phyloP scores from a whole-genome alignment of 2,329 filamentous ascomycete genomes.

The Colletotrichum theobromicola region DNA sequence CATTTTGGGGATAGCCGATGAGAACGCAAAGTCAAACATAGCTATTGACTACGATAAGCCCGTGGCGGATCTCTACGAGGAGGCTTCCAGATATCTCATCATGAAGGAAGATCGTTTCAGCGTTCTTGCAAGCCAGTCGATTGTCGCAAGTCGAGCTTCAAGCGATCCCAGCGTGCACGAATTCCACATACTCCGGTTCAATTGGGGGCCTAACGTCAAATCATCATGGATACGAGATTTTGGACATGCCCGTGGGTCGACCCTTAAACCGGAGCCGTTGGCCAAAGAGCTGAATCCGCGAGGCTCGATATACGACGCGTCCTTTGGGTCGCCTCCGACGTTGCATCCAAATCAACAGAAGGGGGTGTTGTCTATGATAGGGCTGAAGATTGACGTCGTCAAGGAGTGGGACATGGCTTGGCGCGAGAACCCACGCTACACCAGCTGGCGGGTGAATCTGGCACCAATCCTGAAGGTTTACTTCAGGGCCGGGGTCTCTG shows the following conservation, averaged over 20 bases:
- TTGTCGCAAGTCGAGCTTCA: neutral
- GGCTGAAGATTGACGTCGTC: neutral
- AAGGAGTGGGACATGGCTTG: neutral
- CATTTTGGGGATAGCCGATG: no score
- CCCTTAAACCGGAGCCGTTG: neutral
- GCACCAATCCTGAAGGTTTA: neutral
- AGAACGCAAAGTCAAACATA: no score
- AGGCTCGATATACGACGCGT: neutral
- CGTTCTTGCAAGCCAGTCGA: neutral
- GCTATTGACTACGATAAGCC: neutral
- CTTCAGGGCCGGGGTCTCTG: neutral
- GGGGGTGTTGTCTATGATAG: neutral
- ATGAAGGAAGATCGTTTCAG: neutral
- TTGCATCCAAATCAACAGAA: neutral
- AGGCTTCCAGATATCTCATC: neutral
- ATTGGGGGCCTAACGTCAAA: neutral
- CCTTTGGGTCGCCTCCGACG: neutral
- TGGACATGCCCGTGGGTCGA: neutral
- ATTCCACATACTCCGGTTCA: neutral
- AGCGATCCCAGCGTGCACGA: neutral
- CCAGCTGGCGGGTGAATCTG: neutral
- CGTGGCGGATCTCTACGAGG: neutral
- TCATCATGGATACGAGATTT: neutral
- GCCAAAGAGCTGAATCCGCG: neutral
- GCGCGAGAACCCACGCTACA: neutral